These are phyloP conservation scores for Coriaria nepalensis DNA, from an alignment of 306 rosid species.

Conservation along the genomic window DNA sequence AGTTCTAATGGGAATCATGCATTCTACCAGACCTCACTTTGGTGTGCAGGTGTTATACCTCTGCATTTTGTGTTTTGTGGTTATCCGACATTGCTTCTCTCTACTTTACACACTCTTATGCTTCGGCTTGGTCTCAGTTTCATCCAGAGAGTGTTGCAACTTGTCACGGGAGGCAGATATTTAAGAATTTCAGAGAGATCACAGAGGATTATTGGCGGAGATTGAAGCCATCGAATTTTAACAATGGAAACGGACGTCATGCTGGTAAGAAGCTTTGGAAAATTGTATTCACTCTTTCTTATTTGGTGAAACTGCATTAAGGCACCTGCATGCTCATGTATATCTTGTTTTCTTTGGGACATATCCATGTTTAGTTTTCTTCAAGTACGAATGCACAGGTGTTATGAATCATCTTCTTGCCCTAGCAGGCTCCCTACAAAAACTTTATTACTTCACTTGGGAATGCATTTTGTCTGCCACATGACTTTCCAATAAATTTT, in stretches of 20 bases:
- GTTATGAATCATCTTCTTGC: too few relatives aligned
- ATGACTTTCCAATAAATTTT: not conserved
- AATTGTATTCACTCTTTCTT: conserved; percentile 1
- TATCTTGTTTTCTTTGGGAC: too few relatives aligned
- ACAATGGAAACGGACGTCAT: conserved; percentile 20
- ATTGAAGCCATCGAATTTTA: conserved; percentile 27
- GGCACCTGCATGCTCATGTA: not conserved
- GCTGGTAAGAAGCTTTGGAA: conserved; percentile 43
- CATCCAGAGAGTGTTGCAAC: conserved; percentile 99
- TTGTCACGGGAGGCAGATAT: conserved; percentile 66
- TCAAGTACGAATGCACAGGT: too few relatives aligned
- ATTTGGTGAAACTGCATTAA: conserved; percentile 1
- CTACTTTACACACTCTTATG: conserved; percentile 11
- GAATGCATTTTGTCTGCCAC: too few relatives aligned
- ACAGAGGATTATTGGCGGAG: conserved; percentile 73
- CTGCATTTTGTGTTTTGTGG: conserved; percentile 12
- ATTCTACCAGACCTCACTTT: conserved; percentile 85
- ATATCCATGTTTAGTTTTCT: too few relatives aligned
- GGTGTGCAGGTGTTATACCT: conserved; percentile 74
- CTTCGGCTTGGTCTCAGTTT: conserved; percentile 57
- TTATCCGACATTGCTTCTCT: conserved; percentile 8
- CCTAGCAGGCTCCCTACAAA: too few relatives aligned
- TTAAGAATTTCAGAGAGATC: conserved; percentile 73
- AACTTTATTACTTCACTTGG: too few relatives aligned
- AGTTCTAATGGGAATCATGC: conserved; percentile 86